Percentiles rank a stretch among this genome's conserved stretches.
Evolutionary conservation across 768 basidiomycete genomes (phyloP).

Genomic region (Leccinum pellstonianum): DNA sequence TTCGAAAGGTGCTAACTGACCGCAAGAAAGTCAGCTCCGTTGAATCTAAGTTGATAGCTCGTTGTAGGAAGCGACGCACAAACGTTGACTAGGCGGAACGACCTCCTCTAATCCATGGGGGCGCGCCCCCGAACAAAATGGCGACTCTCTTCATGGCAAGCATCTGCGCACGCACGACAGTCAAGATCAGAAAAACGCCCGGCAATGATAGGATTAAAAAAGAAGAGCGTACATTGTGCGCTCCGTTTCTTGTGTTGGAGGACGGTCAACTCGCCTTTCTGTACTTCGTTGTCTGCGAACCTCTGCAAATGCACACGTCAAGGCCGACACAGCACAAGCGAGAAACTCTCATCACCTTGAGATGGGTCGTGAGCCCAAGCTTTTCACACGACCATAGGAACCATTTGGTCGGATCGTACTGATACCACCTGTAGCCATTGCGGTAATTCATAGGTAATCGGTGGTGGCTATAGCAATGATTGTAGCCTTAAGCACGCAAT

Average conservation of each 20-base stretch:
- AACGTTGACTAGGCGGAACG: conserved; percentile 7
- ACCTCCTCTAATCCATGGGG: conserved; percentile 9
- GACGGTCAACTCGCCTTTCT: too few relatives aligned
- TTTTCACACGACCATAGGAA: conserved; percentile 50
- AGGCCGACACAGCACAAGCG: neutral
- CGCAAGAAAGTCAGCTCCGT: too few relatives aligned
- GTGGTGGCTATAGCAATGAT: conserved; percentile 53
- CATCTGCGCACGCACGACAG: neutral
- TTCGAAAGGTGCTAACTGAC: too few relatives aligned
- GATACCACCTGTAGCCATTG: conserved; percentile 84
- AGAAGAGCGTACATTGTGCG: conserved; percentile 64
- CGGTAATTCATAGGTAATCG: conserved; percentile 94
- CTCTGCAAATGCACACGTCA: neutral
- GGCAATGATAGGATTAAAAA: neutral
- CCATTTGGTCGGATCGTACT: conserved; percentile 93
- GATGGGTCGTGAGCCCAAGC: conserved; percentile 49
- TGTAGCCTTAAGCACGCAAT: too few relatives aligned
- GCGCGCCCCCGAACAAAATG: conserved; percentile 9
- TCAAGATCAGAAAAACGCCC: neutral
- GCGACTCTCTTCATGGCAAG: conserved; percentile 14
- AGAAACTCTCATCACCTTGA: conserved; percentile 38
- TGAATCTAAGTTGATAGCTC: neutral
- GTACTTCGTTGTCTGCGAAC: too few relatives aligned
- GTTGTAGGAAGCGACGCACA: conserved; percentile 3
- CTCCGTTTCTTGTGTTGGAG: conserved; percentile 18